Conservation (phyloP, 192 early-diverging fungal species). For the Funneliformis geosporum region DNA sequence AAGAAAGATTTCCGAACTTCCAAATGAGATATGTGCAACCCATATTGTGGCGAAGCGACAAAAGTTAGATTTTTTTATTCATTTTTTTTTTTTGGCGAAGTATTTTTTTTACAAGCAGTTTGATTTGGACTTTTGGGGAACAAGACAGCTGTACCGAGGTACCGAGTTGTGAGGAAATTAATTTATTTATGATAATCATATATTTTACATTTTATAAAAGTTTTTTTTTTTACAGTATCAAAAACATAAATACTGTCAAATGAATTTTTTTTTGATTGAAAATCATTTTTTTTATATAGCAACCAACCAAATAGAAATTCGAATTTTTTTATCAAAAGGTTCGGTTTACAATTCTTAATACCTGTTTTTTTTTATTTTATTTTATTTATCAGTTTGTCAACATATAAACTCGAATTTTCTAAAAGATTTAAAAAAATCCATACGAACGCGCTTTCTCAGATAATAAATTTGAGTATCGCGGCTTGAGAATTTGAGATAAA, state of each 20-base stretch:
- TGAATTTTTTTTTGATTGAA: conserved; percentile 1
- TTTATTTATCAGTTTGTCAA: neutral
- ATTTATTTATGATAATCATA: neutral
- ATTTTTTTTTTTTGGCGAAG: neutral
- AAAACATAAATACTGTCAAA: neutral
- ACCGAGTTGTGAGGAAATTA: neutral
- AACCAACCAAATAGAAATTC: neutral
- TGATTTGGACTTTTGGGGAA: neutral
- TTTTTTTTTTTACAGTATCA: neutral
- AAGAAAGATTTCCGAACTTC: neutral
- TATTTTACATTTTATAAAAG: no score
- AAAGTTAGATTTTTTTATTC: neutral
- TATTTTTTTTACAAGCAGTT: neutral
- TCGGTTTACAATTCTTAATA: no score
- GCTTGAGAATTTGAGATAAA: no score
- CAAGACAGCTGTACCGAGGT: neutral
- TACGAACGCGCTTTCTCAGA: no score
- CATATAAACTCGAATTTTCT: no score
- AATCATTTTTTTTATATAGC: neutral
- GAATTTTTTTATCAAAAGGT: neutral
- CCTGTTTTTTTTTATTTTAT: no score
- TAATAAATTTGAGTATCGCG: no score
- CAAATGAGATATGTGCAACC: neutral
- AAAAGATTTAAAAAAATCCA: no score
- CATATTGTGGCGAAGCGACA: neutral